Evolutionary conservation across 352 stramenopile genomes (phyloP), one percentile per base, ranked within the genome.

Genomic region (Phytophthora rubi): DNA sequence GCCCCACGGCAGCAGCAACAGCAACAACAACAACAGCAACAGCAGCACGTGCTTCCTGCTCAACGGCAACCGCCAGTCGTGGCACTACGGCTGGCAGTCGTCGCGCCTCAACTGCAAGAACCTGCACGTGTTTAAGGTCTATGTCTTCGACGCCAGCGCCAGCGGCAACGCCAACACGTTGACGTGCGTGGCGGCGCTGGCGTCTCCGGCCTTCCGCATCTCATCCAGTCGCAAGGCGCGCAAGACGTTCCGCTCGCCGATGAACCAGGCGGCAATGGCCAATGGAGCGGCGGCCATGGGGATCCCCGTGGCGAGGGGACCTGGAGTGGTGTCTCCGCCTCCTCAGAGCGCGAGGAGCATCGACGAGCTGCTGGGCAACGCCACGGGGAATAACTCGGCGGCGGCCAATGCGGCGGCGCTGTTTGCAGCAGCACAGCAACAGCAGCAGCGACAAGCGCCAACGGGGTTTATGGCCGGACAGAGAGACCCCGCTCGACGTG

Each of bases 11-110:
- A 13, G 45, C 48, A 18, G 49, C 28, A 51, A 39, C 33, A 39
- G 12, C 12, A 10, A 12, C 33, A 39, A 15, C 33, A 15, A 15
- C 8, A 13, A 13, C 33, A 12, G 8, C 33, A 39, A 13, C 33
- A 37, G 64, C 55, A 64, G 71, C 28, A 76, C 71, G 21, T 81
- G 80, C 58, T 95, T 95, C 70, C 68, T 92, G 53, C 75, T 95
- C 56, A 95, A 95, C 67, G 88, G 88, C 35, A 93, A 95, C 69
- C 88, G 88, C 45, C 85, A 93, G 70, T 95, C 85, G 54, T 95
- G 88, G 88, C 88, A 95, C 70, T 95, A 95, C 58, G 88, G 88
- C 13, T 95, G 88, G 88, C 85, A 91, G 55, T 95, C 88, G 4
- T 95, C 88, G 28, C 78, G 88, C 1, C 79, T 95, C 16, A 95